A percentile compares a stretch with the other conserved stretches of the same genome.
These are phyloP conservation scores for Yamadazyma kanchanaburiensis DNA, from an alignment of 1,139 yeast genomes.

Conservation along the genomic window DNA sequence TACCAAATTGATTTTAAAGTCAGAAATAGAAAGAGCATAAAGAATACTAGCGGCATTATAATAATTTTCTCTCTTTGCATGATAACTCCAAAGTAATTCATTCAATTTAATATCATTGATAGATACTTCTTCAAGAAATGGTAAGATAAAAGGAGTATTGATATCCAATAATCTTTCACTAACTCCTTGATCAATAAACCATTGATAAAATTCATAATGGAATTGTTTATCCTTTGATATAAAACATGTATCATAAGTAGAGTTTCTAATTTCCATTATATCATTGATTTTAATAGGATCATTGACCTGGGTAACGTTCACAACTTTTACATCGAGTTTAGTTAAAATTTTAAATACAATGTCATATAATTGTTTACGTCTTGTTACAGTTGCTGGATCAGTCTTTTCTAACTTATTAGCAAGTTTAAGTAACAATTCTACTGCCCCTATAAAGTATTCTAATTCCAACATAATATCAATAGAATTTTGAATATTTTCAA, in stretches of 20 bases:
- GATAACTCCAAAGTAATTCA: conserved; percentile 83
- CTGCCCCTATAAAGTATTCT: conserved; percentile 81
- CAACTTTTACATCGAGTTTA: conserved; percentile 66
- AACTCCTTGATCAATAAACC: conserved; percentile 80
- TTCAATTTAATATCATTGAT: conserved; percentile 67
- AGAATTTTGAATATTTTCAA: conserved; percentile 81
- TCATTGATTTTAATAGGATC: conserved; percentile 49
- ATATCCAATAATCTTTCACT: conserved; percentile 76
- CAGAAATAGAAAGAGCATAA: conserved; percentile 69
- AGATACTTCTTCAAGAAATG: conserved; percentile 75
- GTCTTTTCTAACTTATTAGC: conserved; percentile 56
- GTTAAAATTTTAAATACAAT: conserved; percentile 72
- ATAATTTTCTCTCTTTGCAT: conserved; percentile 77
- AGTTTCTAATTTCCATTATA: conserved; percentile 60
- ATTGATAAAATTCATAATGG: conserved; percentile 88
- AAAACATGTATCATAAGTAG: conserved; percentile 72
- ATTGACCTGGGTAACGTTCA: conserved; percentile 45
- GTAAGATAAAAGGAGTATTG: conserved; percentile 75
- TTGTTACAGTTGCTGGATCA: conserved; percentile 20
- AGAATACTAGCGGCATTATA: conserved; percentile 82
- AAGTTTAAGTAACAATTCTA: conserved; percentile 74
- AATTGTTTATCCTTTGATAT: conserved; percentile 74
- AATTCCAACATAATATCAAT: conserved; percentile 73
- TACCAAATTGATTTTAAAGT: conserved; percentile 62
- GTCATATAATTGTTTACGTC: conserved; percentile 57